These are phyloP conservation scores for Pseudopyricularia cyperi DNA, from an alignment of 2,329 filamentous ascomycete genomes.

Conservation along the genomic window DNA sequence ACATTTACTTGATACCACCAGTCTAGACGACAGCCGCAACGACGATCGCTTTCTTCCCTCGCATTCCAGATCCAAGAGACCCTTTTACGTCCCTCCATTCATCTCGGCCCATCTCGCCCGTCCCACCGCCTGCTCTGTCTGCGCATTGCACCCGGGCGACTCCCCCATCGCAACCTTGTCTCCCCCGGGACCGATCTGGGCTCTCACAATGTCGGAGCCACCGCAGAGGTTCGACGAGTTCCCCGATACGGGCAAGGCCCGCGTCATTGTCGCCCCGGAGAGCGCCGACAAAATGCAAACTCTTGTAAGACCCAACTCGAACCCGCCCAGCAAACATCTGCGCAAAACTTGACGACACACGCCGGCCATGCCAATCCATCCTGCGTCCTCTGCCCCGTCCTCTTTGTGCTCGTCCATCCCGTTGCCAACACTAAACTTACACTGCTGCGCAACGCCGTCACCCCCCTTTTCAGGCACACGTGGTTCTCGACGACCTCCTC, in stretches of 20 bases:
- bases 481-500: slow-evolving; percentile 61
- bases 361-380: neutral
- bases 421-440: neutral
- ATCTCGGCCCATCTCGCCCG: neutral
- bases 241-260: slow-evolving; percentile 35
- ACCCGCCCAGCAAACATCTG: neutral
- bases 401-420: neutral
- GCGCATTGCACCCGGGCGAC: neutral
- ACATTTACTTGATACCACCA: too few relatives aligned
- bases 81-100: neutral
- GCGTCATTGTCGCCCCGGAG: slow-evolving; percentile 39
- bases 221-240: neutral
- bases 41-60: neutral
- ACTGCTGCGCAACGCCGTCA: neutral
- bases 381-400: neutral
- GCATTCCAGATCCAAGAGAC: neutral
- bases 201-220: neutral
- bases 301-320: slow-evolving; percentile 33
- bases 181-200: neutral
- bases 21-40: neutral
- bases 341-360: neutral
- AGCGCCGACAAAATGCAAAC: slow-evolving; percentile 41
- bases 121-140: neutral
- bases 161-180: neutral
- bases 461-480: slow-evolving; percentile 33